These are phyloP conservation scores for Umbilicaria muhlenbergii DNA, from an alignment of 495 filamentous ascomycete species.

Conservation along the genomic window DNA sequence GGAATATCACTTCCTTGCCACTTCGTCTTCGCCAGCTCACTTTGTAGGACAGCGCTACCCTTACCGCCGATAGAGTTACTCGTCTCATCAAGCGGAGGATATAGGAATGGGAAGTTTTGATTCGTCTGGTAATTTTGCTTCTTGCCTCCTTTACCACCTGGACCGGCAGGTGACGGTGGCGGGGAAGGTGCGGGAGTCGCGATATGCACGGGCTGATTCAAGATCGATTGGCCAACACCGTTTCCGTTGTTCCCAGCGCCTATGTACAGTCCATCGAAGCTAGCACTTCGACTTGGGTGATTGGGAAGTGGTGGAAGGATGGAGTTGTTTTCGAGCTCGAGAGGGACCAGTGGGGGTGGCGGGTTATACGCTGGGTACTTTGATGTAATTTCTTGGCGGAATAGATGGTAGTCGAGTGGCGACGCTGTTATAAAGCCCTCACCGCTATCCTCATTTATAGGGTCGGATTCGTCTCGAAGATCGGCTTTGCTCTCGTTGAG, in stretches of 20 bases:
- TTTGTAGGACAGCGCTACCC: slow-evolving; percentile 59
- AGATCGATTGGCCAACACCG: slow-evolving; percentile 54
- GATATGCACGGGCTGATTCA: slow-evolving; percentile 93
- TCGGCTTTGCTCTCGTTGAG: slow-evolving; percentile 58
- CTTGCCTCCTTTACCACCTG: slow-evolving; percentile 85
- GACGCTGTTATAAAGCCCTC: slow-evolving; percentile 67
- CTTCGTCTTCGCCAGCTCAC: slow-evolving; percentile 55
- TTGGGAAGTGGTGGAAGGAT: slow-evolving; percentile 75
- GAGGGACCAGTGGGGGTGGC: slow-evolving; percentile 63
- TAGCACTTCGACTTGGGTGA: slow-evolving; percentile 39
- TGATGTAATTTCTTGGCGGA: slow-evolving; percentile 94
- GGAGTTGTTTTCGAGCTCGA: slow-evolving; percentile 80
- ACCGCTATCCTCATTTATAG: slow-evolving; percentile 20
- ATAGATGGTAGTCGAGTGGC: slow-evolving; percentile 88
- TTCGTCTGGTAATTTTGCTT: slow-evolving; percentile 99
- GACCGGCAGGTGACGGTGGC: slow-evolving; percentile 74
- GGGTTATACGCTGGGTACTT: slow-evolving; percentile 96
- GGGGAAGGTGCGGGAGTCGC: slow-evolving; percentile 96
- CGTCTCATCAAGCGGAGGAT: slow-evolving; percentile 71
- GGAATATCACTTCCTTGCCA: slow-evolving; percentile 90
- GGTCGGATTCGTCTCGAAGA: slow-evolving; percentile 22
- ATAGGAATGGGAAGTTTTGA: slow-evolving; percentile 95
- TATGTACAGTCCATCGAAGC: slow-evolving; percentile 24
- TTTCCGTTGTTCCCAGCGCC: slow-evolving; percentile 26
- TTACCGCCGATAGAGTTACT: slow-evolving; percentile 81